A percentile compares a stretch with the other conserved stretches of the same genome.
phyloP scores from a whole-genome alignment of 2,329 filamentous ascomycete species.

The Colletotrichum agaves region DNA sequence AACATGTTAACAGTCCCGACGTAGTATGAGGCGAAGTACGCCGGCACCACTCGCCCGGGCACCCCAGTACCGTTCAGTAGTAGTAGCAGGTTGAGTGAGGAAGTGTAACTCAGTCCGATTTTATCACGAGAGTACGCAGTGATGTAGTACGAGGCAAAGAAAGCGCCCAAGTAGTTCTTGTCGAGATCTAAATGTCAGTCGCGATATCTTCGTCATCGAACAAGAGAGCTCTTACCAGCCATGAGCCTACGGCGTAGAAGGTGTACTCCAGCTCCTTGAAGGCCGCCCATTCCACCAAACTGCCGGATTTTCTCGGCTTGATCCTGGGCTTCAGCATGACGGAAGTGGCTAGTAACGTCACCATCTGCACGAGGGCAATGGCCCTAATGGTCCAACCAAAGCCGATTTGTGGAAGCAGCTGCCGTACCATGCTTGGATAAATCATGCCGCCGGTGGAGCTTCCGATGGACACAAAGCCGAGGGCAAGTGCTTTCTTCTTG shows the following conservation, averaged over 20 bases:
- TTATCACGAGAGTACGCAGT: constrained; percentile 58
- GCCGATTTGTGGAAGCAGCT: constrained; percentile 65
- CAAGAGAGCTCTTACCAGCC: constrained; percentile 39
- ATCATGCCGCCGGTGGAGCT: constrained; percentile 66
- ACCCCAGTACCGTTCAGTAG: constrained; percentile 73
- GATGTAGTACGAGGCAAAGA: constrained; percentile 70
- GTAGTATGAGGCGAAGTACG: constrained; percentile 68
- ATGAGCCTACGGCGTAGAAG: constrained; percentile 50
- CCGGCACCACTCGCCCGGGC: constrained; percentile 67
- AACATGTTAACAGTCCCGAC: constrained; percentile 71
- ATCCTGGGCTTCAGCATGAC: constrained; percentile 54
- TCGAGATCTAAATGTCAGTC: constrained; percentile 13
- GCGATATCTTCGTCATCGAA: neutral
- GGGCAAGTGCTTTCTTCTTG: constrained; percentile 65
- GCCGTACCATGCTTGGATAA: constrained; percentile 67
- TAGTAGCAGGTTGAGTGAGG: constrained; percentile 70
- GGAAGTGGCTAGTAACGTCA: constrained; percentile 51
- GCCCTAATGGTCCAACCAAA: constrained; percentile 69
- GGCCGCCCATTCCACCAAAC: constrained; percentile 56
- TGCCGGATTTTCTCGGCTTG: constrained; percentile 52
- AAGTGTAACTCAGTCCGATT: constrained; percentile 56
- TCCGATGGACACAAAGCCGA: constrained; percentile 70
- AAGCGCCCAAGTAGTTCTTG: constrained; percentile 62
- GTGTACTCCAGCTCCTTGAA: constrained; percentile 59
- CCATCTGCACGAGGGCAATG: constrained; percentile 68